phyloP scores from a whole-genome alignment of 495 filamentous ascomycete genomes.

The Elasticomyces elasticus region DNA sequence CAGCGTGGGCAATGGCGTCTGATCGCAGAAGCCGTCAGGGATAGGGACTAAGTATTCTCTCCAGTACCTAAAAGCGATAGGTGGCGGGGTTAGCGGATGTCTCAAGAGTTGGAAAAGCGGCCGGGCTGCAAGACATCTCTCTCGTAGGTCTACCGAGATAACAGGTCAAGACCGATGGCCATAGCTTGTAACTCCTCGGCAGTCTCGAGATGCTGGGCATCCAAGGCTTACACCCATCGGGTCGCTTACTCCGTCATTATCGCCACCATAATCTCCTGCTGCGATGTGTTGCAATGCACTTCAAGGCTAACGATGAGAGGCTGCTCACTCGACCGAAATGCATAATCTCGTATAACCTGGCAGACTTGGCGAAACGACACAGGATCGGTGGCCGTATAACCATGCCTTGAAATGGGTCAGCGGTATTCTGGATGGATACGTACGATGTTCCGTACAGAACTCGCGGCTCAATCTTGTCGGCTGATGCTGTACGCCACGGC shows the following conservation, averaged over 20 bases:
- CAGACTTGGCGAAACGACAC: constrained; percentile 79
- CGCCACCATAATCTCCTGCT: constrained; percentile 80
- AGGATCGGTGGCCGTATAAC: constrained; percentile 81
- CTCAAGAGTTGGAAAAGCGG: too few species aligned
- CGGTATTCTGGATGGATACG: not conserved
- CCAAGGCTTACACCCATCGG: too few species aligned
- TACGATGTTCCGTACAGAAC: constrained; percentile 33
- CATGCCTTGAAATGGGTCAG: constrained; percentile 41
- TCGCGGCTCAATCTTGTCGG: constrained; percentile 49
- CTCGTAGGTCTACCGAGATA: too few species aligned
- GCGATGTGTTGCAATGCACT: constrained; percentile 65
- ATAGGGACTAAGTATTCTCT: constrained; percentile 55
- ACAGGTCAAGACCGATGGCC: too few species aligned
- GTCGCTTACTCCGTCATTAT: constrained; percentile 80
- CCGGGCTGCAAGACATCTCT: too few species aligned
- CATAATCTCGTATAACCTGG: constrained; percentile 63
- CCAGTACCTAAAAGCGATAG: too few species aligned
- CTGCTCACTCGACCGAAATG: constrained; percentile 62
- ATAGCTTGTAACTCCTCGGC: too few species aligned
- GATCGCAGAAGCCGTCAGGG: constrained; percentile 39
- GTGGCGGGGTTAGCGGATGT: too few species aligned
- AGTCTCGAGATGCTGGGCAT: too few species aligned
- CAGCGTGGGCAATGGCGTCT: constrained; percentile 52
- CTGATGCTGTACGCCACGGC: constrained; percentile 32
- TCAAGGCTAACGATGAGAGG: constrained; percentile 86